These are phyloP conservation scores for Thymus mandschuricus DNA, from an alignment of 257 asterid genomes.

Conservation along the genomic window DNA sequence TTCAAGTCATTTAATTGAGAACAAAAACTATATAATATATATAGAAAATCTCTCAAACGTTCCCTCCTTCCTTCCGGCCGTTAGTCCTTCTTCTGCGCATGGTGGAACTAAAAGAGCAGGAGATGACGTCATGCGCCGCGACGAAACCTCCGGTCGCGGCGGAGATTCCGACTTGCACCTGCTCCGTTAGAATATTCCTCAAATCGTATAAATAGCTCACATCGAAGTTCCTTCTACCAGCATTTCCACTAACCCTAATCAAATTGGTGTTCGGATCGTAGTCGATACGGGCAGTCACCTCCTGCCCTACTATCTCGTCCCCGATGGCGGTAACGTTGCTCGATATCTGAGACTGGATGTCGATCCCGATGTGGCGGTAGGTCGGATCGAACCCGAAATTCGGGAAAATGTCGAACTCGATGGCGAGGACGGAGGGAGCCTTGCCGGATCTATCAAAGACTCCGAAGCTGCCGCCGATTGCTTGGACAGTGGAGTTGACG, in stretches of 20 bases:
- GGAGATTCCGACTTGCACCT: too few species aligned
- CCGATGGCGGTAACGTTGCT: not conserved
- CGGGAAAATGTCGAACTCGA: conserved; percentile 13
- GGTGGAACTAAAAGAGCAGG: not conserved
- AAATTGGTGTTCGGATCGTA: not conserved
- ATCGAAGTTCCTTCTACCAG: not conserved
- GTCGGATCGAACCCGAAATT: not conserved
- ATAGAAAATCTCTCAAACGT: not conserved
- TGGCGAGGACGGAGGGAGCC: not conserved
- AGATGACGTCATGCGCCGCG: not conserved
- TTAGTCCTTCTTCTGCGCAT: not conserved
- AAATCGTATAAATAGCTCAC: conserved; percentile 8
- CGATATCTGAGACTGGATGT: conserved; percentile 1
- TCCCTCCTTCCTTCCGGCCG: not conserved
- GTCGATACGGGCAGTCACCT: not conserved
- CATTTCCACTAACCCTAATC: not conserved
- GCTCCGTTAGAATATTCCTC: too few species aligned
- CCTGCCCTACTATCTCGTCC: not conserved
- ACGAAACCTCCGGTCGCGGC: not conserved
- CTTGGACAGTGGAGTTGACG: not conserved
- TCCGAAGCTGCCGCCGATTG: not conserved
- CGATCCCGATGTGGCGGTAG: not conserved
- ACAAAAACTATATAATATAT: too few species aligned
- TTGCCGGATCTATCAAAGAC: not conserved
- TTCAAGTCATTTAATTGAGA: too few species aligned